Base-by-base conservation (phyloP, 179 eudicot genomes). In the Nepenthes alata region DNA sequence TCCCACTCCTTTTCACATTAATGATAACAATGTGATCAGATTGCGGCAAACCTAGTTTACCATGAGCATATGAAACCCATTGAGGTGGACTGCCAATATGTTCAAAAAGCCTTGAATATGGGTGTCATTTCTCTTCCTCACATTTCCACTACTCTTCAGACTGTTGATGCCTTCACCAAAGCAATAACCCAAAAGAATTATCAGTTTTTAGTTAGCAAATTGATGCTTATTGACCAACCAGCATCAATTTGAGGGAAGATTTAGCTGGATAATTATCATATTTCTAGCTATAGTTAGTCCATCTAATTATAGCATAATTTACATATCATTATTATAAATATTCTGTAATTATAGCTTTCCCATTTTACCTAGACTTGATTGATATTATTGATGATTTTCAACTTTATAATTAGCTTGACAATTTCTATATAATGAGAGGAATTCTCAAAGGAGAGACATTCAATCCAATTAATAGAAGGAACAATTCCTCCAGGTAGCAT, bases 101-200 rank as follows among this genome's bases (percentile, higher is more conserved):
- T 52, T 10, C 15, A 15, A 12, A 15, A 52, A 50, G 53, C 55
- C 13, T 41, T 3, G 4, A 34, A 59, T 45, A 4, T 3, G 7
- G 13, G 44, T 12, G 35, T 59, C 35, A 14, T 59, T 44, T n/a
- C 62, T 10, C 62, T 59, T 13, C 52, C 62, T 59, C 62, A 59
- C 11, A 39, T 59, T 2, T 41, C 62, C 36, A 59, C 62, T 0
- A 34, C 41, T 0, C 52, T 39, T 41, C 36, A 59, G 11, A 39
- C 9, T 39, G 51, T 51, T 12, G 11, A 39, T 15, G 7, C 44
- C 35, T 44, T 59, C 34, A 38, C 34, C 3, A 59, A 59, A 45
- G 62, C 62, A 2, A 4, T 59, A 2, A 5, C 34, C 14, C 34
- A 2, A 2, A 34, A 41, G 3, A 45, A 34, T 1, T 51, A 59